Base-by-base conservation (phyloP, 441 rosid species). In the Gossypium davidsonii region DNA sequence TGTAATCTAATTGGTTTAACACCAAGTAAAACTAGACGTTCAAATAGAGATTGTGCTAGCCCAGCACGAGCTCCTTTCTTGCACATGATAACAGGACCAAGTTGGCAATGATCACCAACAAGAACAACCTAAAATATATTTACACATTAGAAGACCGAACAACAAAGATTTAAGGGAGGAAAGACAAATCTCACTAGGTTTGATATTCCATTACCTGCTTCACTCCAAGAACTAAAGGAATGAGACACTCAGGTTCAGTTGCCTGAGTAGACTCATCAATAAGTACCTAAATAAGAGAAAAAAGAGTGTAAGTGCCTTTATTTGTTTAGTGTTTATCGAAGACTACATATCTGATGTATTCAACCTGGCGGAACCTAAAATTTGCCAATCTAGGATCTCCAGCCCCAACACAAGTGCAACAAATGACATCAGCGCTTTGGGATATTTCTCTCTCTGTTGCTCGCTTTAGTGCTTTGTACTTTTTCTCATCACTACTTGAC, bases 31-130 rank as follows among this genome's bases (percentile, higher is more conserved):
- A 93, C 94, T 77, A 96, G 94, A 37, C 99, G 98, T 73, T 96
- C 99, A 88, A 96, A 96, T 37, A 96, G 88, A 57, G 99, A 96
- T 83, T 91, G 99, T 8, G 98, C 98, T 73, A 96, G 81, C 72
- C 99, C 99, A 80, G 99, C 99, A 79, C 98, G 96, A 77, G 99
- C 99, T 48, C 97, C 99, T 91, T 96, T 96, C 82, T 96, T 96
- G 90, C 99, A 96, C 99, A 96, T 96, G 42, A 96, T 93, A 67
- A 96, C 99, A 2, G 99, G 99, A 77, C 99, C 99, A 79, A 96
- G 99, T 79, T 96, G 99, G 82, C 99, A 96, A 80, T 96, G 99
- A 79, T 96, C 99, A 78, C 99, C 99, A 69, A 96, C 99, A 81
- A 96, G 97, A 78, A 96, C 87, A 77, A 86, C 97, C 98, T 96